Evolutionary conservation across 1,284 basidiomycete species (phyloP), one percentile per base, ranked within the genome.

Genomic region (Hemileia vastatrix): DNA sequence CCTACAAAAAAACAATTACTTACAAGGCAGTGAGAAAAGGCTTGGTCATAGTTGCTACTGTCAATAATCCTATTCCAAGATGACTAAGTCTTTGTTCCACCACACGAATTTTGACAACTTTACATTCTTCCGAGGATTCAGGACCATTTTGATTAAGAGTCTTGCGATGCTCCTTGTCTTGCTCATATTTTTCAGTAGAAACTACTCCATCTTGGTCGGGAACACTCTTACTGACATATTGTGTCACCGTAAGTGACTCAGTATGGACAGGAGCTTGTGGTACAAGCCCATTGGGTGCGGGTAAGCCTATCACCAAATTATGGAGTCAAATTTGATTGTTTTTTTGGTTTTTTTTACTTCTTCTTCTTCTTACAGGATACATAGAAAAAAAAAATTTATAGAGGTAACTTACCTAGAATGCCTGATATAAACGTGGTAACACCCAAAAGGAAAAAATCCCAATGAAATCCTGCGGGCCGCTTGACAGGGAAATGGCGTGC

Each of bases 221-320:
- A 33, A 36, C 43, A 13, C 31, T 52, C 5, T 48, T 65, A 36
- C 70, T 68, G 8, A 74, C 69, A 24, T 75, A 75, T 27, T 86
- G 84, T 81, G 89, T 85, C 44, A 94, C 81, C 15, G 88, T 80
- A 0, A 98, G 82, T 5, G 90, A 87, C 11, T 84, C 83, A 0
- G 93, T 96, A 71, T 96, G 92, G 23, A 95, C 88, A 0, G 93
- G 94, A 0, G 94, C 93, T 77, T 97, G 94, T 0, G 93, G 93
- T 53, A 98, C 95, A 21, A 94, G 81, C 2, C 49, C 60, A 49
- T 54, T 65, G 11, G 45, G 44, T 15, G 24, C 48, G 13, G 57
- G 61, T 43, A 59, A 32, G 9, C n/a, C n/a, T n/a, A n/a, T n/a
- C n/a, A n/a, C n/a, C n/a, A n/a, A n/a, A n/a, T n/a, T n/a, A n/a